These are phyloP conservation scores for Boletus pseudopeckii DNA, from an alignment of 768 basidiomycete species.

Conservation along the genomic window DNA sequence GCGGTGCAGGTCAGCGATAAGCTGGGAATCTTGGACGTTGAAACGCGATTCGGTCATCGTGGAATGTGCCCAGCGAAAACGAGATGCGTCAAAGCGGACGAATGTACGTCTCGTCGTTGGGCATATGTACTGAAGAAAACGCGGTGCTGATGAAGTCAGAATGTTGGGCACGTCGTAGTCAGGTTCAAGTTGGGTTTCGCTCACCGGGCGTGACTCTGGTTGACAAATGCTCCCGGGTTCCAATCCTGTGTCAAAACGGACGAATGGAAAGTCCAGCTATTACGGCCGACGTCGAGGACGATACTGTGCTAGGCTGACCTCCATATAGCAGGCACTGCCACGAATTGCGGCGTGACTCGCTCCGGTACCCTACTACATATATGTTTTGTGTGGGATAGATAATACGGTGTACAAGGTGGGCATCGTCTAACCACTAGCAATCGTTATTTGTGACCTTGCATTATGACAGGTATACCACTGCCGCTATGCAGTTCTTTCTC, in stretches of 20 bases:
- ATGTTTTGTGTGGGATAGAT: no score
- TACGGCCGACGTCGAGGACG: neutral
- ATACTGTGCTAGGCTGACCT: no score
- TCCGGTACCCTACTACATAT: no score
- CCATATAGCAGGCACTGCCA: neutral
- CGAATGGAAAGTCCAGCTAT: neutral
- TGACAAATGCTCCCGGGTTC: neutral
- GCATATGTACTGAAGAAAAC: conserved; percentile 16
- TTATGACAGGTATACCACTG: no score
- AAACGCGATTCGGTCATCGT: conserved; percentile 25
- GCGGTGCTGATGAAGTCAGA: neutral
- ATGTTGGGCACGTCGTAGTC: conserved; percentile 4
- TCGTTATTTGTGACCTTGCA: no score
- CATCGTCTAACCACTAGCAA: no score
- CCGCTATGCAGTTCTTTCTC: no score
- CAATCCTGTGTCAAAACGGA: neutral
- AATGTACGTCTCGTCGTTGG: neutral
- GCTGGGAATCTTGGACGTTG: conserved; percentile 49
- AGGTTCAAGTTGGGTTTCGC: no score
- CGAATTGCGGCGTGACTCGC: no score
- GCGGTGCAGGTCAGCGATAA: conserved; percentile 51
- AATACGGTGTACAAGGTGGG: no score
- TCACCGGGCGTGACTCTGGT: neutral
- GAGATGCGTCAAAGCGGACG: conserved; percentile 2
- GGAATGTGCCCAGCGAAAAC: neutral